Evolutionary conservation across 2,329 filamentous ascomycete species (phyloP), one percentile per base, ranked within the genome.

Genomic region (Talaromyces verruculosus): DNA sequence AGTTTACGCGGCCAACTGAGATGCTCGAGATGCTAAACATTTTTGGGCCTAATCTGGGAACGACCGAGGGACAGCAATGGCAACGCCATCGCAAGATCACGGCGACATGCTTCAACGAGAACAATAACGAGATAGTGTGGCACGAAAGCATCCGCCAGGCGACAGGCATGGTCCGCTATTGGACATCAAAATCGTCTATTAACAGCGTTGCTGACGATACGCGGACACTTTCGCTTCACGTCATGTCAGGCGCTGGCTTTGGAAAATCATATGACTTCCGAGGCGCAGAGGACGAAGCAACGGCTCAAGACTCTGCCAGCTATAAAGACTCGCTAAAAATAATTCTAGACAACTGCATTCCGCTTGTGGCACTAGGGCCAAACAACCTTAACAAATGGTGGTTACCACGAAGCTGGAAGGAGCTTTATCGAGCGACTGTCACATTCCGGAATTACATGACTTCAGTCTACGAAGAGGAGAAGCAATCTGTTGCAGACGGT

Each of bases 141-240:
- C 53, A 37, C 3, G 53, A 57, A 57, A 57, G 53, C n/a, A 57
- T 57, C 33, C 33, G 30, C 11, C 53, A 57, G 33, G 53, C 53
- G 22, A 33, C 33, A 7, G 53, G 30, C 53, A 57, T 57, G 53
- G 19, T 35, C 17, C 53, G 53, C 0, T 57, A 57, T 22, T 57
- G 53, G 53, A 22, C 8, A 57, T 37, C 30, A 7, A 37, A 19
- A 1, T 19, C 17, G n/a, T 57, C 30, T 25, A n/a, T 57, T 11
- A 35, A 57, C 17, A 57, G 53, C 17, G 30, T 39, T 13, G 53
- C 53, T 22, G 53, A 39, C n/a, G 53, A 57, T 39, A 57, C 53
- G 6, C 33, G 53, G 30, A 57, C 53, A 17, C 53, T 57, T 5
- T 57, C 53, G 3, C 22, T 57, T n/a, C 53, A 57, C n/a, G 53